Conservation (phyloP, 768 basidiomycete species). For the Termitomyces sp. region DNA sequence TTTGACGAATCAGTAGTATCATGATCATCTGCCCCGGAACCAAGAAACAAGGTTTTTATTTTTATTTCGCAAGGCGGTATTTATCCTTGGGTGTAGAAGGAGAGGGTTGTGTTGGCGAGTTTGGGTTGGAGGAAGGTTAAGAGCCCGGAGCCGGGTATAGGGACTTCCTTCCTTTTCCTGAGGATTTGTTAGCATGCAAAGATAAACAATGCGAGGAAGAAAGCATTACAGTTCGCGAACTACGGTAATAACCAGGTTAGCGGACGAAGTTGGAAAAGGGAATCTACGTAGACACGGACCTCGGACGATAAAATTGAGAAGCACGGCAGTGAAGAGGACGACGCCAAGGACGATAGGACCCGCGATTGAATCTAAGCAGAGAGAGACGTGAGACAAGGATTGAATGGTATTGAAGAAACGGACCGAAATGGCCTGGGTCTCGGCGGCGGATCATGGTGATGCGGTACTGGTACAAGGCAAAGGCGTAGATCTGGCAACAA, state of each 20-base stretch:
- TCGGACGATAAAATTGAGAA: slow-evolving; percentile 85
- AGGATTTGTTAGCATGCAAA: not conserved
- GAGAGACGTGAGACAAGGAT: not conserved
- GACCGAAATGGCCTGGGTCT: slow-evolving; percentile 89
- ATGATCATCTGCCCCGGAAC: no score
- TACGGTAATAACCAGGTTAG: slow-evolving; percentile 18
- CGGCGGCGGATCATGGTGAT: slow-evolving; percentile 88
- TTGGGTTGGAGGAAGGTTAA: slow-evolving; percentile 10
- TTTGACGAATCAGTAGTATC: no score
- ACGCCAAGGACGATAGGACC: slow-evolving; percentile 84
- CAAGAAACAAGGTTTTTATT: not conserved
- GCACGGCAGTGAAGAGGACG: slow-evolving; percentile 81
- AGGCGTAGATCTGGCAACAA: slow-evolving; percentile 73
- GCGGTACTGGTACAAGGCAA: slow-evolving; percentile 79
- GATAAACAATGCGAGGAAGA: not conserved
- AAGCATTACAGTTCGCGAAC: slow-evolving; percentile 55
- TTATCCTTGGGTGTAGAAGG: slow-evolving; percentile 6
- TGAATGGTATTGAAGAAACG: slow-evolving; percentile 14
- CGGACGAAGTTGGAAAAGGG: not conserved
- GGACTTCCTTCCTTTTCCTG: slow-evolving; percentile 23
- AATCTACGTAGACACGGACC: slow-evolving; percentile 39
- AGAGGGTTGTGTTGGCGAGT: not conserved
- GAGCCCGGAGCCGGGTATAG: slow-evolving; percentile 26
- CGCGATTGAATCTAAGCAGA: slow-evolving; percentile 59
- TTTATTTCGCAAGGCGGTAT: not conserved